Evolutionary conservation across 805 yeast species (phyloP).

Genomic region (Kodamaea jinghongensis): DNA sequence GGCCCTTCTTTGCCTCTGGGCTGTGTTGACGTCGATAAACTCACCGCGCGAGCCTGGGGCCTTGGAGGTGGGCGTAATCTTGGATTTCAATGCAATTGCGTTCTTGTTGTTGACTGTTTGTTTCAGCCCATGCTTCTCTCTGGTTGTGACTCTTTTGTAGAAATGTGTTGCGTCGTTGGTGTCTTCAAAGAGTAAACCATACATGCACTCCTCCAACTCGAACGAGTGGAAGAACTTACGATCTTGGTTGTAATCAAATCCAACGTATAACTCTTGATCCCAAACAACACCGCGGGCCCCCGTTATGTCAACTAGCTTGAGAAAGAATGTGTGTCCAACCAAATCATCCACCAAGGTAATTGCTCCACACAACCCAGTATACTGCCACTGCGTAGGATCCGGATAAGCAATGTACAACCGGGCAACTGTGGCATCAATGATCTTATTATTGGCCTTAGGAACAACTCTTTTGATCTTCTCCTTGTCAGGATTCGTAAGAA

Average conservation of each 20-base stretch:
- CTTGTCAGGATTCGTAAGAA: constrained; percentile 57
- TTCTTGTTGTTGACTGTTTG: constrained; percentile 83
- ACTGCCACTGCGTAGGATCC: constrained; percentile 73
- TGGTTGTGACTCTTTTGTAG: constrained; percentile 66
- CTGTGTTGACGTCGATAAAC: constrained; percentile 42
- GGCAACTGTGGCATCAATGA: constrained; percentile 88
- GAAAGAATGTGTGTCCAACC: constrained; percentile 90
- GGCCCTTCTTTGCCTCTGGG: constrained; percentile 54
- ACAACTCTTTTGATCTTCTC: constrained; percentile 85
- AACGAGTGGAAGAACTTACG: constrained; percentile 92
- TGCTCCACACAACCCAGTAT: constrained; percentile 89
- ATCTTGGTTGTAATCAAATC: constrained; percentile 89
- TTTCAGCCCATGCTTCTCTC: constrained; percentile 83
- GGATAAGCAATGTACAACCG: constrained; percentile 89
- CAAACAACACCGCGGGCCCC: constrained; percentile 87
- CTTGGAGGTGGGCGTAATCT: constrained; percentile 13
- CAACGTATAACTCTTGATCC: constrained; percentile 94
- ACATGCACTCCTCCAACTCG: constrained; percentile 86
- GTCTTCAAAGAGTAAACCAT: constrained; percentile 87
- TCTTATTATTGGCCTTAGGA: constrained; percentile 84
- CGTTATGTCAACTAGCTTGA: constrained; percentile 80
- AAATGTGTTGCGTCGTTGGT: constrained; percentile 84
- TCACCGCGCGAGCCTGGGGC: constrained; percentile 69
- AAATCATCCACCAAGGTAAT: constrained; percentile 83
- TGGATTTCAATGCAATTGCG: constrained; percentile 75